Base-by-base conservation (phyloP, 805 yeast species). In the Saccharomycopsis javanensis region DNA sequence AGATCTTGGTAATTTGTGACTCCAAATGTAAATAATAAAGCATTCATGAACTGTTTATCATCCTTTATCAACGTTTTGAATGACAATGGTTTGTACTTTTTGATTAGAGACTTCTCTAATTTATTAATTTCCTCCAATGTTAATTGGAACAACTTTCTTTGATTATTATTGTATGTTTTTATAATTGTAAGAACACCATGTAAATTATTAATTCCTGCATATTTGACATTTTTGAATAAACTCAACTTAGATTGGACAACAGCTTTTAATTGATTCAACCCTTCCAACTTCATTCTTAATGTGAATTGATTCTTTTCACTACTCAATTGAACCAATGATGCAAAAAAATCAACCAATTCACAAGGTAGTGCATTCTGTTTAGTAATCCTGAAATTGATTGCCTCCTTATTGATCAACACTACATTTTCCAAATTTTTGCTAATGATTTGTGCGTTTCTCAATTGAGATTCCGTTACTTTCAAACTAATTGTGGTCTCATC, bases 401-500 rank as follows among this genome's bases (percentile, higher is more conserved):
- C 74, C 35, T 64, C 63, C 23, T 18, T 42, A 18, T 25, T 23
- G 18, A 35, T 34, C 27, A 23, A 25, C 7, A 20, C 30, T 8
- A 13, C 74, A 65, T 2, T 78, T 20, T 52, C 25, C n/a, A 34
- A 23, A 25, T 30, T 42, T 2, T 35, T 68, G 0, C 79, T 80
- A 54, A 67, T 64, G 4, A 61, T 56, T 37, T 68, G 65, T 11
- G 78, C 69, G 11, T 67, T 67, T 0, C 66, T 42, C 63, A 66
- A 55, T 56, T 71, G 53, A 25, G 62, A 54, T 1, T 59, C 62
- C 18, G 72, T 73, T 7, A 87, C 70, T 64, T 80, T 80, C 57
- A 89, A 73, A 4, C 85, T 77, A 50, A 90, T 74, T 15, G 81
- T 81, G 1, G 83, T 71, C 4, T 72, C 65, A 61, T 87, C 92